Evolutionary conservation across 257 asterid genomes (phyloP).

Genomic region (Solanum bukasovii): DNA sequence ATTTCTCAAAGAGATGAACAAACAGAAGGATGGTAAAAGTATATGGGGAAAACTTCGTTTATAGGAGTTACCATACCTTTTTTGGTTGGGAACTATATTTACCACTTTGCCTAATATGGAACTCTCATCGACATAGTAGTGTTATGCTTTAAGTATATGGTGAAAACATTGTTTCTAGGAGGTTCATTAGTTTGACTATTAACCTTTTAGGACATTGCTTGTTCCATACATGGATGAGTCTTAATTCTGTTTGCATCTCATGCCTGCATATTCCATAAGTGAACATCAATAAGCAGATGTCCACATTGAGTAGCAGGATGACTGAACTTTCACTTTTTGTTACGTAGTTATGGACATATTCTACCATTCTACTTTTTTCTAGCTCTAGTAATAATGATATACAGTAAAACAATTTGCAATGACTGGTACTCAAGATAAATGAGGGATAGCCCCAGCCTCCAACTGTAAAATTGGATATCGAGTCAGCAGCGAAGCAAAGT

Average conservation of each 20-base stretch:
- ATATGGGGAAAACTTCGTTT: neutral
- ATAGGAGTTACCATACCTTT: neutral
- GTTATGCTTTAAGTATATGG: neutral
- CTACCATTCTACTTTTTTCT: neutral
- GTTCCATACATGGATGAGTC: neutral
- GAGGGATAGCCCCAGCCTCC: neutral
- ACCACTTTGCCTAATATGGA: neutral
- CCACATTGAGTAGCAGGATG: neutral
- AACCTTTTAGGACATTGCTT: neutral
- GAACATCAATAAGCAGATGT: neutral
- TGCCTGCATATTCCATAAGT: neutral
- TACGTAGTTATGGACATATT: neutral
- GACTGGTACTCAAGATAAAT: neutral
- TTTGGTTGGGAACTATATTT: neutral
- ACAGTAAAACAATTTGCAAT: neutral
- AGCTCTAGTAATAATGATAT: neutral
- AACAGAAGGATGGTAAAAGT: neutral
- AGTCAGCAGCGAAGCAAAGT: neutral
- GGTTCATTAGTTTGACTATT: neutral
- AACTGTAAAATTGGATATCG: neutral
- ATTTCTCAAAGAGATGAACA: neutral
- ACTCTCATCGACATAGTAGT: neutral
- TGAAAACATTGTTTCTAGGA: neutral
- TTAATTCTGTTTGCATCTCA: neutral
- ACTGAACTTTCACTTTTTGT: neutral